These are phyloP conservation scores for Wickerhamiella cacticola DNA, from an alignment of 805 yeast genomes.

Conservation along the genomic window DNA sequence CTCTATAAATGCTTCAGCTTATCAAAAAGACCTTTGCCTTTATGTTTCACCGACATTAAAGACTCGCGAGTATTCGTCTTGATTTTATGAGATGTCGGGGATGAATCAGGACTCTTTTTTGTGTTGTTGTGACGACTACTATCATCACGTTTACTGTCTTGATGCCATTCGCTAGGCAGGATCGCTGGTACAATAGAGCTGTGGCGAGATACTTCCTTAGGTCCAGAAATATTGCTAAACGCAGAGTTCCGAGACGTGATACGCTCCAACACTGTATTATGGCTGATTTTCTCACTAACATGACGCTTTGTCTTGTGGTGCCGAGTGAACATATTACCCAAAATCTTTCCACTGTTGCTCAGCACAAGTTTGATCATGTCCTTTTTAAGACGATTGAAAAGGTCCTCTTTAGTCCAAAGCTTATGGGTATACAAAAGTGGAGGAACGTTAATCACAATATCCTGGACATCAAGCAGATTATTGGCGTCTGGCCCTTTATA, in stretches of 20 bases:
- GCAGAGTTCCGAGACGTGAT: background rate
- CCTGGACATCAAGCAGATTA: constrained; percentile 64
- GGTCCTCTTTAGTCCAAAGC: constrained; percentile 62
- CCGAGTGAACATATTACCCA: constrained; percentile 56
- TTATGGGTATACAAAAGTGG: constrained; percentile 43
- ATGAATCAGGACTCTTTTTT: background rate
- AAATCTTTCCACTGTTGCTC: constrained; percentile 54
- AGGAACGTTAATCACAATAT: constrained; percentile 58
- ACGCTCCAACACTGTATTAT: constrained; percentile 7
- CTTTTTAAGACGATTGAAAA: constrained; percentile 49
- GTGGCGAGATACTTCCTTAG: background rate
- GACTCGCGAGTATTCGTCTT: background rate
- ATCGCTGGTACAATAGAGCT: background rate
- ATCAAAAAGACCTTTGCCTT: background rate
- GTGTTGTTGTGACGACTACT: background rate
- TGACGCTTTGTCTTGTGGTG: constrained; percentile 15
- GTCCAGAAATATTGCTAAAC: constrained; percentile 1
- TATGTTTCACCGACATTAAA: background rate
- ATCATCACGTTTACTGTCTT: too few species aligned
- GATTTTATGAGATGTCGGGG: background rate
- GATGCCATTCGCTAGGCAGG: background rate
- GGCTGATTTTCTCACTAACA: constrained; percentile 11
- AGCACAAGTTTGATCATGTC: constrained; percentile 31
- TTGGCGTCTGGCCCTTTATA: constrained; percentile 48
- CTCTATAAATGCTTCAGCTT: background rate